Percentiles rank a stretch among this genome's conserved stretches.
phyloP scores from a whole-genome alignment of 2,329 filamentous ascomycete species.

The Cladophialophora exuberans region DNA sequence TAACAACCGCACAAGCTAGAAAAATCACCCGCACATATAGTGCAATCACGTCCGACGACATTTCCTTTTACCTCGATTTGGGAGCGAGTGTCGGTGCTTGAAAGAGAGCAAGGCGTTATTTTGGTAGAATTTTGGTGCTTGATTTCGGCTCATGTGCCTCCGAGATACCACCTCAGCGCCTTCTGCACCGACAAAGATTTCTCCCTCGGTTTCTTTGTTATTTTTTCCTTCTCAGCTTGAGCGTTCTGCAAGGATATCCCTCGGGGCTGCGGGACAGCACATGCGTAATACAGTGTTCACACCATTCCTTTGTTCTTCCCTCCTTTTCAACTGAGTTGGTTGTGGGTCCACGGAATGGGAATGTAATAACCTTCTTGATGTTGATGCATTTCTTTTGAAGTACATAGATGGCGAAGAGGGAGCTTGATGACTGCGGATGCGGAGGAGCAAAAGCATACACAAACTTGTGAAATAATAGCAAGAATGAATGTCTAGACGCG shows the following conservation, averaged over 20 bases:
- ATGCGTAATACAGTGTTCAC: slow-evolving; percentile 18
- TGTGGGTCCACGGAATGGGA: slow-evolving; percentile 16
- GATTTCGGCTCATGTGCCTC: slow-evolving; percentile 18
- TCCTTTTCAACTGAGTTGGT: slow-evolving; percentile 4
- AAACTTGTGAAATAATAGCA: too few relatives aligned
- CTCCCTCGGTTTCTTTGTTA: slow-evolving; percentile 9
- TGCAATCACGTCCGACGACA: slow-evolving; percentile 1
- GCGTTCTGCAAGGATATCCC: slow-evolving; percentile 25
- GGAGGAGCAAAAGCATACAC: too few relatives aligned
- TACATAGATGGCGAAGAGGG: slow-evolving; percentile 1
- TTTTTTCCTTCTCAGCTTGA: slow-evolving; percentile 21
- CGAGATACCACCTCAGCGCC: slow-evolving; percentile 27
- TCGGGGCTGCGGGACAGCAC: slow-evolving; percentile 22
- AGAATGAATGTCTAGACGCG: too few relatives aligned
- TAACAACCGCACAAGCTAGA: background rate
- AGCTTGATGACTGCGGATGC: background rate
- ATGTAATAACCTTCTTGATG: background rate
- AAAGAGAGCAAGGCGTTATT: slow-evolving; percentile 23
- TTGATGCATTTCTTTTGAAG: background rate
- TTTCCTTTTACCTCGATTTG: slow-evolving; percentile 6
- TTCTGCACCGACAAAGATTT: slow-evolving; percentile 6
- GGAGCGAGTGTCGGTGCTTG: slow-evolving; percentile 4
- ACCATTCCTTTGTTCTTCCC: background rate
- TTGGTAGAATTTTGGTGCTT: slow-evolving; percentile 7
- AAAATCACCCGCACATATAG: background rate